Percentiles rank a stretch among this genome's conserved stretches.
Conservation (phyloP, 1,139 yeast species). For the Debaryomycetaceae sp. region DNA sequence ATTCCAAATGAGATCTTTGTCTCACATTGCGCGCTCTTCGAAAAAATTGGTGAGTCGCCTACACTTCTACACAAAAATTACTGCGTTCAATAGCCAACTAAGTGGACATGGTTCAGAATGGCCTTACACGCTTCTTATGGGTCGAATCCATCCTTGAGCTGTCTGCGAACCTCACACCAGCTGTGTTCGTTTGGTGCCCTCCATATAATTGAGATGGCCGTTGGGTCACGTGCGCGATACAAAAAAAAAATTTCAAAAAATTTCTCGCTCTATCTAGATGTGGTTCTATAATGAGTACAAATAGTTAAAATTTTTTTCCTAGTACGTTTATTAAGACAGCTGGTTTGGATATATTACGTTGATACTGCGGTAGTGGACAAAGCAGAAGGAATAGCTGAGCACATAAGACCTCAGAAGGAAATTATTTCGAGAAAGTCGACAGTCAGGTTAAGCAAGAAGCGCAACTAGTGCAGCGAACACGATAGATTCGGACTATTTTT, state of each 20-base stretch:
- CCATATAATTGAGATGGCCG: too few relatives aligned
- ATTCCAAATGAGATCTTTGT: too few relatives aligned
- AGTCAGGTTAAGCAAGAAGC: not conserved
- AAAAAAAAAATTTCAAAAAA: not conserved
- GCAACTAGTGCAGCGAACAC: not conserved
- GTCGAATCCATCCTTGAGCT: too few relatives aligned
- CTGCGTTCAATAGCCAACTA: too few relatives aligned
- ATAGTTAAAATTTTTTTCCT: not conserved
- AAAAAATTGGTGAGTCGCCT: too few relatives aligned
- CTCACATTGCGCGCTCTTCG: too few relatives aligned
- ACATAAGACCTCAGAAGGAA: not conserved
- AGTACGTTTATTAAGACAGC: not conserved
- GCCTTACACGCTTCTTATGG: too few relatives aligned
- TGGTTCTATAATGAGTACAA: slow-evolving; percentile 2
- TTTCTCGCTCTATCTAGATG: not conserved
- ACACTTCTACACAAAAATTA: too few relatives aligned
- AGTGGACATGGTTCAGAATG: too few relatives aligned
- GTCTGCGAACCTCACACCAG: too few relatives aligned
- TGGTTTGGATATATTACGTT: not conserved
- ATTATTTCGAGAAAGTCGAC: not conserved
- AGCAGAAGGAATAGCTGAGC: not conserved
- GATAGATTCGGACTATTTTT: not conserved
- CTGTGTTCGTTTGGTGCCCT: too few relatives aligned
- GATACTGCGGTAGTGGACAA: not conserved
- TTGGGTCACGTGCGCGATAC: not conserved